Evolutionary conservation across 768 basidiomycete species (phyloP), one percentile per base, ranked within the genome.

Genomic region (Tulasnella sp.): DNA sequence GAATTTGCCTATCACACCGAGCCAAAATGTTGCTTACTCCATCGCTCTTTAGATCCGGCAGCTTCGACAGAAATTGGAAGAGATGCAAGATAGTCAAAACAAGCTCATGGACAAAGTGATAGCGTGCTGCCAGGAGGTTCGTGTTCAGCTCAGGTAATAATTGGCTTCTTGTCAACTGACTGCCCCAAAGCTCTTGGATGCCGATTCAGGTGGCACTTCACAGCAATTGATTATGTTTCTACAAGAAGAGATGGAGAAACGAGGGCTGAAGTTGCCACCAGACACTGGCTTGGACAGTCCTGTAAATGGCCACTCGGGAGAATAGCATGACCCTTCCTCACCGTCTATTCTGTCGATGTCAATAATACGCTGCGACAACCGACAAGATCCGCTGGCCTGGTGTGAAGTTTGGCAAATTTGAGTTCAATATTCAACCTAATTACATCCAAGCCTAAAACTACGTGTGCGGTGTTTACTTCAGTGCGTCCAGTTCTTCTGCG

Each of bases 111-210:
- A 96, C 86, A 94, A 94, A 83, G 88, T 96, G 76, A 92, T 95
- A 83, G 89, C 92, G 34, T 96, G 94, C 83, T 96, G 94, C 88
- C 94, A 94, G 88, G 94, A 95, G 91, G 94, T 94, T 83, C 85
- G 92, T 81, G 44, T 31, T 20, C 31, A 46, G 64, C 64, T 80
- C 40, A 74, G 81, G 81, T 41, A 78, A 83, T 78, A 77, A n/a
- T 44, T 81, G n/a, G 11, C 40, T 34, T 3, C 74, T 42, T 18
- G 9, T 34, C 31, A n/a, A 75, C 41, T 24, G 31, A 77, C 31
- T n/a, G 34, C 37, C 37, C 46, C 50, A 14, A 14, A 41, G 72
- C 74, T 37, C 11, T 69, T 69, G 64, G 64, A 69, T 37, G 64
- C 64, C 7, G 64, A 28, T 37, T 69, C 93, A 83, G 92, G 93